phyloP scores from a whole-genome alignment of 257 asterid species.

The Verbena officinalis region DNA sequence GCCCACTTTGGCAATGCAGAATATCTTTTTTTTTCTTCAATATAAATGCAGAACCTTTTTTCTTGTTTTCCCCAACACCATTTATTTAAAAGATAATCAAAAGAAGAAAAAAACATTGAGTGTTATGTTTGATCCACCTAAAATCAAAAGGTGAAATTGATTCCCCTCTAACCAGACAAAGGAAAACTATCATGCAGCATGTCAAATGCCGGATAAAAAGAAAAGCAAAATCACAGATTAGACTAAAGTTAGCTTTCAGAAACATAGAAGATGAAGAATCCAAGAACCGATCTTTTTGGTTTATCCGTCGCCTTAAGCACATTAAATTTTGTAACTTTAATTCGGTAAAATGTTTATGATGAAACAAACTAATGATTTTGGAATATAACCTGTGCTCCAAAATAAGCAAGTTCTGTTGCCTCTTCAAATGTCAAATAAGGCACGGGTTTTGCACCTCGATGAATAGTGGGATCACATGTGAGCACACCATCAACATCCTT shows the following conservation, averaged over 20 bases:
- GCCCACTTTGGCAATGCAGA: not conserved
- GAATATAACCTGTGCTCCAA: constrained; percentile 66
- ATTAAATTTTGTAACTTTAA: not conserved
- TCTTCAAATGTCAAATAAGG: constrained; percentile 76
- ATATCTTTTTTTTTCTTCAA: not conserved
- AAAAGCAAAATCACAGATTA: not conserved
- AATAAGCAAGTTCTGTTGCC: constrained; percentile 82
- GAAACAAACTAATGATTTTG: not conserved
- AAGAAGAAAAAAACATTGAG: not conserved
- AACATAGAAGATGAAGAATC: not conserved
- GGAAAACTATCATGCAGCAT: not conserved
- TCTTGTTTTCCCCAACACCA: not conserved
- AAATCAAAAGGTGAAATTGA: not conserved
- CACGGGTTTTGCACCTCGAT: constrained; percentile 59
- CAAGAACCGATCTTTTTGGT: not conserved
- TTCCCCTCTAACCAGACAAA: not conserved
- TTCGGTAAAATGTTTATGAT: not conserved
- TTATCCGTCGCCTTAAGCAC: not conserved
- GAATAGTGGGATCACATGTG: constrained; percentile 72
- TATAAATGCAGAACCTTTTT: not conserved
- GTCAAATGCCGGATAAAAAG: not conserved
- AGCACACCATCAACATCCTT: constrained; percentile 79
- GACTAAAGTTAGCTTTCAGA: not conserved
- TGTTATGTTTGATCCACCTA: not conserved
- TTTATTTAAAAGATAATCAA: not conserved